Percentiles rank a stretch among this genome's conserved stretches.
Conservation (phyloP, 2,329 filamentous ascomycete species). For the Lojkania enalia region DNA sequence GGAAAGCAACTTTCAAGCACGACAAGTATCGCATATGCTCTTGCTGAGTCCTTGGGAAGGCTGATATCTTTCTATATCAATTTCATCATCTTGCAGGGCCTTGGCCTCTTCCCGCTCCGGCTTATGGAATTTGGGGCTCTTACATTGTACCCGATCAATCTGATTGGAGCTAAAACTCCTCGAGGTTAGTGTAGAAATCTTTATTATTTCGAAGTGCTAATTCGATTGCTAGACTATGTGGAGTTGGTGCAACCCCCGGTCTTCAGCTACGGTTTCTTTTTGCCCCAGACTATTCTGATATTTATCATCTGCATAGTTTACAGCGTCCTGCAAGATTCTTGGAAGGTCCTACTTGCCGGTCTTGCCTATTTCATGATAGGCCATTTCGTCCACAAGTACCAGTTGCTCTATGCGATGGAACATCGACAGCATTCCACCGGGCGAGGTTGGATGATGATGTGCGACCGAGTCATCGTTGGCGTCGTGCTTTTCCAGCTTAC, state of each 20-base stretch:
- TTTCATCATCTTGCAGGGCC: slow-evolving; percentile 87
- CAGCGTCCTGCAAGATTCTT: slow-evolving; percentile 79
- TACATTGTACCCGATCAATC: slow-evolving; percentile 76
- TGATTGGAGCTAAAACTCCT: slow-evolving; percentile 80
- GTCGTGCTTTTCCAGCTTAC: slow-evolving; percentile 87
- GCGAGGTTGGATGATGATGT: slow-evolving; percentile 94
- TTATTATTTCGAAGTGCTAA: slow-evolving; percentile 5
- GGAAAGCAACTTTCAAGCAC: slow-evolving; percentile 78
- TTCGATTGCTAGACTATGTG: slow-evolving; percentile 64
- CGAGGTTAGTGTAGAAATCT: slow-evolving; percentile 52
- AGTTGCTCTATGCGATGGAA: slow-evolving; percentile 97
- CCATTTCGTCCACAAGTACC: slow-evolving; percentile 94
- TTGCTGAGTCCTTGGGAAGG: slow-evolving; percentile 74
- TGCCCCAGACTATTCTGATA: slow-evolving; percentile 88
- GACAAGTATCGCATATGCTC: slow-evolving; percentile 71
- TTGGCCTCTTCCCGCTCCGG: slow-evolving; percentile 92
- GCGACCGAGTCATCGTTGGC: slow-evolving; percentile 84
- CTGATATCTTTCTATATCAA: slow-evolving; percentile 88
- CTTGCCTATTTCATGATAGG: slow-evolving; percentile 81
- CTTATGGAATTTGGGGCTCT: slow-evolving; percentile 89
- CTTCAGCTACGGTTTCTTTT: slow-evolving; percentile 95
- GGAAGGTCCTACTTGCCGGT: slow-evolving; percentile 79
- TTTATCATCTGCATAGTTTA: slow-evolving; percentile 97
- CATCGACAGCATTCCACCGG: slow-evolving; percentile 94
- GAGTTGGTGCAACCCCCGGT: slow-evolving; percentile 79